Evolutionary conservation across 2,329 filamentous ascomycete species (phyloP).

Genomic region (Diaporthe vaccinii): DNA sequence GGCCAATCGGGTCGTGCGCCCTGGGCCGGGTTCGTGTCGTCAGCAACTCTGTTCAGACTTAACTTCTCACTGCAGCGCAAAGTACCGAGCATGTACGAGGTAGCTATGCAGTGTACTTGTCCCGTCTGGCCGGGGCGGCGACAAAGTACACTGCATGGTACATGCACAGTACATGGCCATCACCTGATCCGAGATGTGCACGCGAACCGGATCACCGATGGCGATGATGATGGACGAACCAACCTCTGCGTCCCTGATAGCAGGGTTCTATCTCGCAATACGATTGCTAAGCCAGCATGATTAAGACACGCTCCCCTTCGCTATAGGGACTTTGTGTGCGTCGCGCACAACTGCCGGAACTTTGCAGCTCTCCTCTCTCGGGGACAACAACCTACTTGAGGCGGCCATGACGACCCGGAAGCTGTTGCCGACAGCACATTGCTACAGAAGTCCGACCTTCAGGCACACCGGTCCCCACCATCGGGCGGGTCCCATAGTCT

Average conservation of each 20-base stretch:
- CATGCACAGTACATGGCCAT: not conserved
- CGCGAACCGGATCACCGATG: not conserved
- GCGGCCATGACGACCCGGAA: constrained; percentile 21
- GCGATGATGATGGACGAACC: not conserved
- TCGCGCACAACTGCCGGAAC: constrained; percentile 9
- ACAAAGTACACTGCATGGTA: not conserved
- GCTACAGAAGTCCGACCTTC: constrained; percentile 11
- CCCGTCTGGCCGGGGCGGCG: not conserved
- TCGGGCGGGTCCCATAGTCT: constrained; percentile 22
- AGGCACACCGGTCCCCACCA: constrained; percentile 19
- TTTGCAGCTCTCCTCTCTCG: not conserved
- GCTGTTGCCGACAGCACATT: constrained; percentile 18
- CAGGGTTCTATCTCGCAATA: constrained; percentile 12
- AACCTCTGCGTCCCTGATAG: constrained; percentile 1
- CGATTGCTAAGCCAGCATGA: not conserved
- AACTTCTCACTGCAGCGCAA: constrained; percentile 18
- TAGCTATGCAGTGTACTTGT: not conserved
- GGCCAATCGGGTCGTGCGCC: constrained; percentile 19
- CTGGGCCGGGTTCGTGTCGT: constrained; percentile 21
- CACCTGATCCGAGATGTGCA: constrained; percentile 3
- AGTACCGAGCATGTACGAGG: not conserved
- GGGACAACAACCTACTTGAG: not conserved
- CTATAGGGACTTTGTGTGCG: not conserved
- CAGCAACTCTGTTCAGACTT: constrained; percentile 31
- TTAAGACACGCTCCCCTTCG: not conserved